Base-by-base conservation (phyloP, 257 asterid genomes). In the Solanum pimpinellifolium region DNA sequence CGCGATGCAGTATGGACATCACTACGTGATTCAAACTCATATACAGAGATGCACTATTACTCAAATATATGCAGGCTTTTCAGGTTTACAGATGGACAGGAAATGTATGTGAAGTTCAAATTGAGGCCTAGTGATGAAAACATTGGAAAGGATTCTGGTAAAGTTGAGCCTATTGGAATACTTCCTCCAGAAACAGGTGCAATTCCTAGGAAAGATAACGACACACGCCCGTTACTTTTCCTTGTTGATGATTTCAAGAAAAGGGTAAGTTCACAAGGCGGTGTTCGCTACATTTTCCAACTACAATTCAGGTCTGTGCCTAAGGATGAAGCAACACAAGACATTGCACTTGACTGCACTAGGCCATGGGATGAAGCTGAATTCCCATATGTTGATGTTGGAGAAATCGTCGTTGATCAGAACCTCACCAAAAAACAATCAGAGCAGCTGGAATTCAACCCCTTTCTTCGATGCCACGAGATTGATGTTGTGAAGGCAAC, bases 131-230 rank as follows among this genome's bases (percentile, higher is more conserved):
- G 47, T 46, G 95, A 94, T 91, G 93, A 89, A 59, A 90, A 70
- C 5, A 89, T 93, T 14, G 69, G 65, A 23, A 96, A 92, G 88
- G 96, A 96, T 85, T 90, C 94, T 2, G 98, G 98, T 21, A 92
- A 89, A 87, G 96, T 96, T 33, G 95, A 94, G 89, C 98, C 98
- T 3, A 89, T 56, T 6, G 98, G 98, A 39, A 93, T 94, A 85
- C 96, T 96, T 18, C 98, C 98, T 65, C 98, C 98, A 1, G 98
- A 96, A 86, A 96, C 98, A 25, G 98, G 98, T 16, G 97, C 98
- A 23, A 94, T 96, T 84, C 96, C 98, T 0, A 91, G 98, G 73
- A 93, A 92, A 87, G 42, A 82, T 69, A 89, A 88, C 12, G 98
- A 94, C 90, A 89, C 86, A 4, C 95, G 98, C 25, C 98, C 98